phyloP scores from a whole-genome alignment of 208 protist species.

The Trypanosoma mega region DNA sequence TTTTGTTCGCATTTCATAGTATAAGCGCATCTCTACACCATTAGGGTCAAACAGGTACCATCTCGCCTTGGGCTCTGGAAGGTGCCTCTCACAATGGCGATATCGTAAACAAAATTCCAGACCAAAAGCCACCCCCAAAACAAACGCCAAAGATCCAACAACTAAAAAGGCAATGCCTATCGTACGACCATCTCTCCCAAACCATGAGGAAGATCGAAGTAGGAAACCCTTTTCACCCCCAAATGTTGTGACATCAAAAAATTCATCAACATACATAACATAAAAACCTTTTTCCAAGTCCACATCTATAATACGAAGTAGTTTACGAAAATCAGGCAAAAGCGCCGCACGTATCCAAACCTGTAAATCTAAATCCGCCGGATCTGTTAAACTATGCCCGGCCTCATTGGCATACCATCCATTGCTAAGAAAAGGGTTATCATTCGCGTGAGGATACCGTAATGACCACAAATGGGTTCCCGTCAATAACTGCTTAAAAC shows the following conservation, averaged over 20 bases:
- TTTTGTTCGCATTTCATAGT: conserved; percentile 59
- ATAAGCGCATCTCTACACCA: conserved; percentile 49
- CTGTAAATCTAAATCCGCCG: conserved; percentile 94
- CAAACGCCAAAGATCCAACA: conserved; percentile 57
- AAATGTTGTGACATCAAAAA: conserved; percentile 93
- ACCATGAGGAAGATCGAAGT: conserved; percentile 79
- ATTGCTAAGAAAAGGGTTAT: conserved; percentile 73
- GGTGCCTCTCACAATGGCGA: conserved; percentile 22
- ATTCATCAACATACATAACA: conserved; percentile 87
- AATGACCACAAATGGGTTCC: conserved; percentile 60
- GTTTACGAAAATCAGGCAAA: conserved; percentile 95
- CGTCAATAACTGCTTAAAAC: conserved; percentile 71
- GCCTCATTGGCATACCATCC: conserved; percentile 86
- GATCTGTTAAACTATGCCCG: conserved; percentile 78
- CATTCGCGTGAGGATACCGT: conserved; percentile 59
- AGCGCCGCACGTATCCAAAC: conserved; percentile 97
- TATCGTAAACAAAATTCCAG: conserved; percentile 46
- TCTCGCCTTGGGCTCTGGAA: conserved; percentile 47
- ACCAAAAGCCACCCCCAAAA: conserved; percentile 52
- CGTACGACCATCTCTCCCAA: conserved; percentile 36
- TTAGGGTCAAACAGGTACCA: conserved; percentile 67
- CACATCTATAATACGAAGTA: conserved; percentile 92
- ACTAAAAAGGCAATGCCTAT: conserved; percentile 61
- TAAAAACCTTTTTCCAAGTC: conserved; percentile 66
- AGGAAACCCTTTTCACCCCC: conserved; percentile 94